phyloP scores from a whole-genome alignment of 1,139 yeast species.

The Candida freyschussii region DNA sequence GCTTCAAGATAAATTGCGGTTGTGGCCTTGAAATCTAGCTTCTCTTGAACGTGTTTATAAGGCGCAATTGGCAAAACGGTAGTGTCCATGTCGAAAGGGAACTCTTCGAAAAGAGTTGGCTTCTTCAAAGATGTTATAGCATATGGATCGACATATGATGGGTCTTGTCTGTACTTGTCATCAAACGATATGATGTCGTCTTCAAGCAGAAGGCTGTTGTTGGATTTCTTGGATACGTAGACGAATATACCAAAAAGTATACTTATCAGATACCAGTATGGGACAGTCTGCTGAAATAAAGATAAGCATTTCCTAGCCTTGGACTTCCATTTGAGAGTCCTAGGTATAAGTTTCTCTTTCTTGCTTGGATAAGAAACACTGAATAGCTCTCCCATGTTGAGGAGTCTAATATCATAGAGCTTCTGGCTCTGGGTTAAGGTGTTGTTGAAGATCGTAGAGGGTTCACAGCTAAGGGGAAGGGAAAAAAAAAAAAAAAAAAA shows the following conservation, averaged over 20 bases:
- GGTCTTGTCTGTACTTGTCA: constrained; percentile 20
- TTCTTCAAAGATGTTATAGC: constrained; percentile 15
- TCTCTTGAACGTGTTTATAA: constrained; percentile 28
- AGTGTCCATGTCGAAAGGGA: constrained; percentile 28
- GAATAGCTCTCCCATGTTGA: not conserved
- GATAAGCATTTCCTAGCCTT: constrained; percentile 4
- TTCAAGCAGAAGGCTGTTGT: constrained; percentile 9
- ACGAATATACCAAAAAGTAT: constrained; percentile 19
- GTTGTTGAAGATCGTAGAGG: too few relatives aligned
- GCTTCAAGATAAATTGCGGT: constrained; percentile 29
- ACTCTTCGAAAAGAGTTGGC: constrained; percentile 21
- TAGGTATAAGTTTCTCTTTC: constrained; percentile 9
- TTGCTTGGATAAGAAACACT: not conserved
- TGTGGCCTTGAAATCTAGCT: constrained; percentile 29
- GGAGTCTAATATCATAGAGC: too few relatives aligned
- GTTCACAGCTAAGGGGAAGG: too few relatives aligned
- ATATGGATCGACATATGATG: constrained; percentile 15
- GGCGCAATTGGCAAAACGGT: constrained; percentile 33
- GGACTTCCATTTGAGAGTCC: constrained; percentile 5
- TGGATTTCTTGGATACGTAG: constrained; percentile 8
- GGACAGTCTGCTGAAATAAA: constrained; percentile 14
- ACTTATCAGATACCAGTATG: constrained; percentile 19
- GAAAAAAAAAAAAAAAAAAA: too few relatives aligned
- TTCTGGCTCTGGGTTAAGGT: too few relatives aligned
- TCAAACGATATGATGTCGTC: constrained; percentile 19